Base-by-base conservation (phyloP, 2,329 filamentous ascomycete species). In the Amesomyces nigricolor region DNA sequence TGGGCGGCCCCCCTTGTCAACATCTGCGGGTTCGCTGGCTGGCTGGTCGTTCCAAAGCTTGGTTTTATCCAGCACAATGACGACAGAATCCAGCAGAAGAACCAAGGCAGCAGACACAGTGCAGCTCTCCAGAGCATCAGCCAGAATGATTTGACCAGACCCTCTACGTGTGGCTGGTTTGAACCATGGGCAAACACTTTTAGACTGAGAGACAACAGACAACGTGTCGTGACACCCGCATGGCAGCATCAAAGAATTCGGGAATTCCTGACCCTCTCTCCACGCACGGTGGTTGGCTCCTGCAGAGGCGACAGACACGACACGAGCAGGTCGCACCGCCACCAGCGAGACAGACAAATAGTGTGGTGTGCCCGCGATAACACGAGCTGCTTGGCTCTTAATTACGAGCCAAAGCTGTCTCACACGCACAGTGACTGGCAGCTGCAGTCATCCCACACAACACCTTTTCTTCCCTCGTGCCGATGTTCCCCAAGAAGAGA, bases 1-100 rank as follows among this genome's bases (percentile, higher is more conserved):
- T 17, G 53, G 39, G 61, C 22, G 62, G 58, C 53, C 42, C 11
- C 19, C 30, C 16, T 55, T 42, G 61, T 57, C 51, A 35, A 26
- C 22, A 26, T 26, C 22, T 26, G 22, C 17, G 22, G n/a, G 16
- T 38, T 14, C 14, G n/a, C 47, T 58, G 11, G 51, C 47, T 26
- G 40, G 19, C 40, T 49, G 29, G 44, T 30, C 22, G 6, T 11
- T 26, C 45, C 29, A 35, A 35, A 52, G 38, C 51, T 48, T 48
- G 56, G 44, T 49, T 40, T 13, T 9, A n/a, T 17, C 26, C 35
- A 30, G 5, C 16, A 30, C 38, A 14, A 54, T 54, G 56, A 58
- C 47, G 56, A 45, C 56, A 54, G 40, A 14, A 29, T 8, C 47
- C 13, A 50, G 38, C 39, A 22, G 11, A 17, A 29, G n/a, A 44